Base-by-base conservation (phyloP, 1,284 basidiomycete genomes). In the Sutorius eximius region DNA sequence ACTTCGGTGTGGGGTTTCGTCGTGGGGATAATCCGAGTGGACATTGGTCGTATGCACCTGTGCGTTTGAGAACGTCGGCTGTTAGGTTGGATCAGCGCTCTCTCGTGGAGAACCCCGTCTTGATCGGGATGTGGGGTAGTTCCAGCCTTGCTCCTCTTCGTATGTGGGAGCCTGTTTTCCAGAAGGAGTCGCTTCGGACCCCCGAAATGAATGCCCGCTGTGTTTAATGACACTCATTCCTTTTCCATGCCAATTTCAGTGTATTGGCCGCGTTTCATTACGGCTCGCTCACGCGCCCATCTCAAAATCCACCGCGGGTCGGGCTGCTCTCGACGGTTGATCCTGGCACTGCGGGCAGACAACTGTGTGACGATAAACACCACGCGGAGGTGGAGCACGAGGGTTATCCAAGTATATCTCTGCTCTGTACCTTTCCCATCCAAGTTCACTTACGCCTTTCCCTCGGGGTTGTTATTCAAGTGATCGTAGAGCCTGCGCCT, bases 261-360 rank as follows among this genome's bases (percentile, higher is more conserved):
- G 79, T 81, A 5, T 56, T 82, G 13, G 73, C 79, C 9, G 66
- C 81, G 20, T 88, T 82, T 66, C 82, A 87, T 67, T 87, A 80
- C 59, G 86, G 86, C 20, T 85, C 87, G 61, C 65, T 88, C 38
- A 80, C 80, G 0, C 75, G 83, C 58, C 86, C 86, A 2, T 83
- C 81, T 0, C 69, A 72, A 48, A 86, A 89, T 64, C 80, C 81
- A 2, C 84, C 87, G 0, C 79, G 81, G n/a, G 80, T 90, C 51
- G 87, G 87, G 10, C 78, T 90, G 54, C 62, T 86, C 40, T 88
- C 86, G 11, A 86, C 83, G 1, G 84, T 89, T 3, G 83, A 85
- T 1, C 36, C 59, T 27, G 24, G 6, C 15, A 75, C 86, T 60
- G 83, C 83, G 4, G 59, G 59, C 2, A 54, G 59, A 43, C 33